A percentile compares a stretch with the other conserved stretches of the same genome.
phyloP scores from a whole-genome alignment of 2,329 filamentous ascomycete species.

The Aspergillus sp. region DNA sequence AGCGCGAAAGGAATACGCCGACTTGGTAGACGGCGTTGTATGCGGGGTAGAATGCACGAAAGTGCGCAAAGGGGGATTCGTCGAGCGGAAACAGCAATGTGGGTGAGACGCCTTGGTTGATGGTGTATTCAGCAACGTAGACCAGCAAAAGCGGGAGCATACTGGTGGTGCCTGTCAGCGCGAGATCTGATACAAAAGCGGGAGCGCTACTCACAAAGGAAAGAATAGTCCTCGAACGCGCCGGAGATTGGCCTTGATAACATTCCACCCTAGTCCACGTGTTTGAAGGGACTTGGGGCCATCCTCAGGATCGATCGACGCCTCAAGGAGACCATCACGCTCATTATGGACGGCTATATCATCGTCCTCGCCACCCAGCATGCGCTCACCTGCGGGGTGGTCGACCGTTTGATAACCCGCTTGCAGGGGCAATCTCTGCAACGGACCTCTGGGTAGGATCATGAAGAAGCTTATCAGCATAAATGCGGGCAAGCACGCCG shows the following conservation, averaged over 20 bases:
- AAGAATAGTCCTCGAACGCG: slow-evolving; percentile 64
- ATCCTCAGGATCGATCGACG: slow-evolving; percentile 10
- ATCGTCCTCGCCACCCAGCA: slow-evolving; percentile 14
- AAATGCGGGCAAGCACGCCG: slow-evolving; percentile 67
- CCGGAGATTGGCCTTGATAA: slow-evolving; percentile 48
- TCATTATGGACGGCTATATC: slow-evolving; percentile 16
- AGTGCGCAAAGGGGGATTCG: slow-evolving; percentile 68
- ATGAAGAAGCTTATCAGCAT: slow-evolving; percentile 82
- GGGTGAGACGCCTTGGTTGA: slow-evolving; percentile 89
- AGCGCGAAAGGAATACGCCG: slow-evolving; percentile 89
- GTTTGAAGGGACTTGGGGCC: slow-evolving; percentile 13
- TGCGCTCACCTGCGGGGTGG: slow-evolving; percentile 32
- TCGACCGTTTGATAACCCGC: slow-evolving; percentile 48
- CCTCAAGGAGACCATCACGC: slow-evolving; percentile 22
- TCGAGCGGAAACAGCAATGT: slow-evolving; percentile 78
- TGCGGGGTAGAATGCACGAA: slow-evolving; percentile 84
- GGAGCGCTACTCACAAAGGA: slow-evolving; percentile 47
- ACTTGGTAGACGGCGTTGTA: slow-evolving; percentile 93
- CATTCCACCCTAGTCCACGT: slow-evolving; percentile 21
- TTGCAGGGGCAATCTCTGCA: slow-evolving; percentile 43
- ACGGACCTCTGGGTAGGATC: slow-evolving; percentile 61
- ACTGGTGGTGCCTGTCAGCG: slow-evolving; percentile 23
- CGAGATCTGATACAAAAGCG: too few relatives aligned
- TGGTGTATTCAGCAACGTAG: slow-evolving; percentile 93
- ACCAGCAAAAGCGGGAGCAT: slow-evolving; percentile 90